Conservation (phyloP, 257 asterid genomes). For the Plantago major region DNA sequence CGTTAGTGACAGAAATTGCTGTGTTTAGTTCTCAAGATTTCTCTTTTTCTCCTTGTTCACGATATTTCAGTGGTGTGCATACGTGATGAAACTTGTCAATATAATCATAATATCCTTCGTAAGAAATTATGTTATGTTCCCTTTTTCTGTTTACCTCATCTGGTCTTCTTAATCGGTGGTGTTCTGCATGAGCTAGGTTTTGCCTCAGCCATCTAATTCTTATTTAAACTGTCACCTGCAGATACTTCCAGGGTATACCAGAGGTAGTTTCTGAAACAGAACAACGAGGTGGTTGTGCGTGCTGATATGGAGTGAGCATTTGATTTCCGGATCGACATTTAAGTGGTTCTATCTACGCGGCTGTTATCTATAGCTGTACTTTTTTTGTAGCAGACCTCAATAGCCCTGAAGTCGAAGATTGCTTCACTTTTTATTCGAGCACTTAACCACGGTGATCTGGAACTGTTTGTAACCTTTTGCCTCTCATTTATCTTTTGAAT, state of each 20-base stretch:
- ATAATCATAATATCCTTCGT: not conserved
- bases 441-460: not conserved
- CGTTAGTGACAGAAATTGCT: no score
- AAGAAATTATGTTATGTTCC: not conserved
- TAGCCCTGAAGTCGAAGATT: not conserved
- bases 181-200: not conserved
- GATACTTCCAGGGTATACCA: slow-evolving; percentile 86
- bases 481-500: not conserved
- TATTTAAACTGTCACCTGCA: slow-evolving; percentile 28
- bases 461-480: not conserved
- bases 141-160: not conserved
- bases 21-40: no score
- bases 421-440: not conserved
- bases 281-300: slow-evolving; percentile 87
- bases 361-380: slow-evolving; percentile 32
- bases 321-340: not conserved
- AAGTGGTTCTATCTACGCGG: slow-evolving; percentile 22
- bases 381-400: slow-evolving; percentile 1
- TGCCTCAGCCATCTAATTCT: not conserved
- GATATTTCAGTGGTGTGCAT: no score
- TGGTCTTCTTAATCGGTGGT: not conserved
- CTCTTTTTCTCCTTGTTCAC: no score
- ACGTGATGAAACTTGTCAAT: not conserved
- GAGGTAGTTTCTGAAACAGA: slow-evolving; percentile 76
- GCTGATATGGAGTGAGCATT: slow-evolving; percentile 41